Evolutionary conservation across 352 stramenopile species (phyloP).

Genomic region (Pythium apleroticum): DNA sequence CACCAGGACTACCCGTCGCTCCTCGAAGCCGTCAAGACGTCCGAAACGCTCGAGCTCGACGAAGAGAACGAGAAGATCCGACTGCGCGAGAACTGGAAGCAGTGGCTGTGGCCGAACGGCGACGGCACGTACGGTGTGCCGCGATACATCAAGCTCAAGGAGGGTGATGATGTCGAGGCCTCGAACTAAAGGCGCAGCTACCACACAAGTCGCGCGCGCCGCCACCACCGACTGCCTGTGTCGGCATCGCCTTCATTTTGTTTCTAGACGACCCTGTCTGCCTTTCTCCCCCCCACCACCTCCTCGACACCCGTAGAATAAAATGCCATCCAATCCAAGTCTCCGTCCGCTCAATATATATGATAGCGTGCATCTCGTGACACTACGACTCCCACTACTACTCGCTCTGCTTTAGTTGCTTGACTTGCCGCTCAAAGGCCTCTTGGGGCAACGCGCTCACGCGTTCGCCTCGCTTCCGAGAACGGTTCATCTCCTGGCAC

Average conservation of each 20-base stretch:
- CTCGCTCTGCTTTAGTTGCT: slow-evolving; percentile 14
- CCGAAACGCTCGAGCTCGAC: slow-evolving; percentile 75
- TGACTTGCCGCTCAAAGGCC: slow-evolving; percentile 38
- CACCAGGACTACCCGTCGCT: slow-evolving; percentile 87
- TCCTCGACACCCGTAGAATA: slow-evolving; percentile 27
- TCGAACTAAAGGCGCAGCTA: slow-evolving; percentile 22
- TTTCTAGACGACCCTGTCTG: slow-evolving; percentile 15
- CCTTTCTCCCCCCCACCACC: slow-evolving; percentile 3
- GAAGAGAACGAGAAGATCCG: slow-evolving; percentile 90
- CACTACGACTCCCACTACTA: background rate
- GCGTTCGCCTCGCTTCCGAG: slow-evolving; percentile 47
- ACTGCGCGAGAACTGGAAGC: slow-evolving; percentile 80
- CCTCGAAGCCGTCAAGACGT: slow-evolving; percentile 66
- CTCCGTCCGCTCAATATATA: slow-evolving; percentile 6
- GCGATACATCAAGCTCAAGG: slow-evolving; percentile 83
- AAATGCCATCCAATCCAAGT: slow-evolving; percentile 25
- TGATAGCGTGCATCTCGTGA: background rate
- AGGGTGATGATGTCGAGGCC: slow-evolving; percentile 34
- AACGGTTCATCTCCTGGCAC: slow-evolving; percentile 48
- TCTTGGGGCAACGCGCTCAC: slow-evolving; percentile 47
- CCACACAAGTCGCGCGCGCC: background rate
- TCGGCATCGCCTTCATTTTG: slow-evolving; percentile 20
- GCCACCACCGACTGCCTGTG: background rate
- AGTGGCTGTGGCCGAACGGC: slow-evolving; percentile 89
- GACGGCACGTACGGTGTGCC: slow-evolving; percentile 86